Base-by-base conservation (phyloP, 495 filamentous ascomycete species). In the Schizothecium vesticola region DNA sequence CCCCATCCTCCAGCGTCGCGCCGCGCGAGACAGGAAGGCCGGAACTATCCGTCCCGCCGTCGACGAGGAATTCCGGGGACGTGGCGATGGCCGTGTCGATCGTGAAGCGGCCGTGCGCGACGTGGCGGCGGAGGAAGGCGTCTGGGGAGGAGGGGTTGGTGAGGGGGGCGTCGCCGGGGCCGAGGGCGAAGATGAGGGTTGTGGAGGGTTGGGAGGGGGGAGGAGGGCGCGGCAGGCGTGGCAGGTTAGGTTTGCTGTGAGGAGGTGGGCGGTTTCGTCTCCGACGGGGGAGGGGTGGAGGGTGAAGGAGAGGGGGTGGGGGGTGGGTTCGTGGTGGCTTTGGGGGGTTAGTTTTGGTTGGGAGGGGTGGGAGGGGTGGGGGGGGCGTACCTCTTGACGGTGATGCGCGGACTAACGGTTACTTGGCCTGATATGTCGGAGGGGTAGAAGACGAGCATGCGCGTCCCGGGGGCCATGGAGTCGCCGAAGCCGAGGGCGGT, bases 141-240 rank as follows among this genome's bases (percentile, higher is more conserved):
- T 8, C 5, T 0, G 16, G 19, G 6, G 43, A 51, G 16, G 76
- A 70, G 1, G 69, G 69, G 29, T 77, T 74, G 72, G 76, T 79
- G 23, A 23, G 28, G 10, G 85, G 67, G 31, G 63, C 36, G 29
- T 70, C 66, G 28, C 70, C 69, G 29, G 77, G 70, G 12, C 88
- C 88, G 13, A 83, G 72, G n/a, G 84, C 88, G 71, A 84, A 90
- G 62, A 88, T 84, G 77, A 88, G 85, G 13, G 78, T 70, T 62
- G 84, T 78, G 1, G 74, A 59, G 2, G 73, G 78, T 58, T 72
- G 79, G 31, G 64, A 3, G 80, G 70, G 69, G 83, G 74, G 25
- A 85, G 69, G 24, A 69, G 64, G 12, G 70, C 69, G 21, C 77
- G 80, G 73, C 86, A 88, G 70, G 80, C 79, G 62, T 62, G 63